A percentile compares a stretch with the other conserved stretches of the same genome.
phyloP scores from a whole-genome alignment of 306 rosid species.

The Quercus variabilis region DNA sequence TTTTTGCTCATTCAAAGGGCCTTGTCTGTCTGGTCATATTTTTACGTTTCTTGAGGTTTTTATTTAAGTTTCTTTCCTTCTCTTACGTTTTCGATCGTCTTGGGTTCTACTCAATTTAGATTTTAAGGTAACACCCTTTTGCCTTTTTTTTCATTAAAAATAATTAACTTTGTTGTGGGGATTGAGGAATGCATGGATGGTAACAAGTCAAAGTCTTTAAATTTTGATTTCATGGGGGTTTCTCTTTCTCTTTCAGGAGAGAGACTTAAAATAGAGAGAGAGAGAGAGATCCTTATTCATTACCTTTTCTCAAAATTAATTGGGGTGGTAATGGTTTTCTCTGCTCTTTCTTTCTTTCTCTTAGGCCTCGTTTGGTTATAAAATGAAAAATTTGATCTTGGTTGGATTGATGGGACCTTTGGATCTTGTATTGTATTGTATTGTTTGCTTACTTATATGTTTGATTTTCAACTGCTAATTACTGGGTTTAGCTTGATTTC shows the following conservation, averaged over 20 bases:
- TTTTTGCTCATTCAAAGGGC: background rate
- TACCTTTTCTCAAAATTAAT: too few relatives aligned
- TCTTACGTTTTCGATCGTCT: slow-evolving; percentile 13
- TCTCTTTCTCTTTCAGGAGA: background rate
- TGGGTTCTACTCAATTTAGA: background rate
- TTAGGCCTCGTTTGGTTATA: background rate
- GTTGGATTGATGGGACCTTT: slow-evolving; percentile 16
- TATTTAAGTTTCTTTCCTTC: background rate
- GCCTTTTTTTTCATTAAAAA: background rate
- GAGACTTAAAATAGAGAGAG: background rate
- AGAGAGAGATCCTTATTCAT: too few relatives aligned
- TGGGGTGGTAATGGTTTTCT: background rate
- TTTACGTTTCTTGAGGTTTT: background rate
- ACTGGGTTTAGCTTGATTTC: slow-evolving; percentile 1
- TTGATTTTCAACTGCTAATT: slow-evolving; percentile 12
- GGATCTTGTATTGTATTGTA: slow-evolving; percentile 42
- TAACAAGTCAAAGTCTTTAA: background rate
- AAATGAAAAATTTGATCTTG: background rate
- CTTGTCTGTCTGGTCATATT: background rate
- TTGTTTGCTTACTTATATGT: slow-evolving; percentile 2
- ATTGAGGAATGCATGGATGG: background rate
- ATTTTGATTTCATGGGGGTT: background rate
- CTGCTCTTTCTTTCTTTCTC: background rate
- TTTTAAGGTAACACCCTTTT: slow-evolving; percentile 7
- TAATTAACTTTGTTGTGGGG: background rate